Base-by-base conservation (phyloP, 106 monocot species). In the Phalaenopsis aphrodite region DNA sequence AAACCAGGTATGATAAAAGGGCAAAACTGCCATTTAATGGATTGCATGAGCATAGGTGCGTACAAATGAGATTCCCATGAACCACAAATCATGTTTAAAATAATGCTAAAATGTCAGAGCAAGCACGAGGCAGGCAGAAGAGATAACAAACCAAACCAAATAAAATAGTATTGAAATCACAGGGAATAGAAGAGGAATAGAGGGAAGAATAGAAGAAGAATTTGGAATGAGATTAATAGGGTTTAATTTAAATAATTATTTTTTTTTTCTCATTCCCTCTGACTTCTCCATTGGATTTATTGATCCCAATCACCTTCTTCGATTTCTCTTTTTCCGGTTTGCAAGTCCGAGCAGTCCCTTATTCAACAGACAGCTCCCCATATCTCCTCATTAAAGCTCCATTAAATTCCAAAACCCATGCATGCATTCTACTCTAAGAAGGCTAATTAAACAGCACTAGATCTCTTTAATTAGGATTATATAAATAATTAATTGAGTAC, bases 341-440 rank as follows among this genome's bases (percentile, higher is more conserved):
- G 23, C 48, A 76, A 3, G 76, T 41, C 38, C 12, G 14, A 43
- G 74, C 23, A 43, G 76, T 49, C 1, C 76, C 76, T 41, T 30
- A 41, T 76, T 76, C 24, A 23, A 76, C n/a, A 49, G 76, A 76
- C 76, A 76, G 30, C 8, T 76, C 76, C 76, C 52, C 49, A 7
- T 76, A 19, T 49, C 76, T 76, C 76, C 76, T 76, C 76, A 76
- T 76, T 36, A 76, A 76, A 30, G 49, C 49, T 76, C 48, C 76
- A 76, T 42, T 48, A 76, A 23, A 76, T 76, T 23, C 76, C 46
- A 46, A 76, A 74, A 45, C 74, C 74, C 74, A 74, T 45, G 74
- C 74, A 74, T 45, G 74, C 74, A 43, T 74, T 74, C 43, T 42
- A 42, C 74, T 19, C 43, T 38, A 36, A 9, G 69, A 69, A 23